phyloP scores from a whole-genome alignment of 768 basidiomycete genomes.

The Psilocybe subaeruginosa region DNA sequence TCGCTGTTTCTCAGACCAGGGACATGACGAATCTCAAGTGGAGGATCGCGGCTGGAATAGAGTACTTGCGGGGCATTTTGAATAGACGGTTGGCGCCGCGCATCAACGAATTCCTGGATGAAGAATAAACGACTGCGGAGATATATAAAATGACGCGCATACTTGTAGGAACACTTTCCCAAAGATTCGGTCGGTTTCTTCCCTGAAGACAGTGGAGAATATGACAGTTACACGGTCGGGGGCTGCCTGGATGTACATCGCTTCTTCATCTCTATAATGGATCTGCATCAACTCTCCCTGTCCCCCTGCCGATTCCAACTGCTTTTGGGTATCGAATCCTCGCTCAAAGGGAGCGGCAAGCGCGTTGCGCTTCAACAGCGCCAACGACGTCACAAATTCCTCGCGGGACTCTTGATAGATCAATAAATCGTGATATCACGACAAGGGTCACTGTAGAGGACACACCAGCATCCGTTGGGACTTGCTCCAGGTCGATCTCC shows the following conservation, averaged over 20 bases:
- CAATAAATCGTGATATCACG: conserved; percentile 4
- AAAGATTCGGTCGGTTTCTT: conserved; percentile 96
- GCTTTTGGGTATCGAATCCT: conserved; percentile 83
- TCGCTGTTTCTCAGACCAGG: conserved; percentile 81
- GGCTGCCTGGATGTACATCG: conserved; percentile 92
- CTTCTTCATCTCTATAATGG: conserved; percentile 96
- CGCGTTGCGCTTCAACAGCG: conserved; percentile 90
- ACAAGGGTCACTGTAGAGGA: conserved; percentile 7
- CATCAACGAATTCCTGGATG: conserved; percentile 95
- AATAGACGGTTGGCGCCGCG: conserved; percentile 88
- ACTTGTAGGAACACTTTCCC: conserved; percentile 99
- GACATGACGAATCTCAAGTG: conserved; percentile 92
- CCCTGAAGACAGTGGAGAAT: conserved; percentile 95
- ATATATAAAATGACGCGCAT: conserved; percentile 13
- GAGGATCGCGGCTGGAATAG: conserved; percentile 93
- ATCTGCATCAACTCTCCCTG: conserved; percentile 89
- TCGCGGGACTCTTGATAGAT: conserved; percentile 69
- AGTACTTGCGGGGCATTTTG: conserved; percentile 98
- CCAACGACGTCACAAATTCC: conserved; percentile 76
- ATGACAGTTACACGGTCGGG: conserved; percentile 97
- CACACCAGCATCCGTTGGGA: conserved; percentile 81
- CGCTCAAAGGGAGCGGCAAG: conserved; percentile 93
- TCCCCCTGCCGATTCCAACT: conserved; percentile 74
- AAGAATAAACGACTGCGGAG: conserved; percentile 12
- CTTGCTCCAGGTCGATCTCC: conserved; percentile 83